Base-by-base conservation (phyloP, 192 early-diverging fungal species). In the Allomyces macrogynus region DNA sequence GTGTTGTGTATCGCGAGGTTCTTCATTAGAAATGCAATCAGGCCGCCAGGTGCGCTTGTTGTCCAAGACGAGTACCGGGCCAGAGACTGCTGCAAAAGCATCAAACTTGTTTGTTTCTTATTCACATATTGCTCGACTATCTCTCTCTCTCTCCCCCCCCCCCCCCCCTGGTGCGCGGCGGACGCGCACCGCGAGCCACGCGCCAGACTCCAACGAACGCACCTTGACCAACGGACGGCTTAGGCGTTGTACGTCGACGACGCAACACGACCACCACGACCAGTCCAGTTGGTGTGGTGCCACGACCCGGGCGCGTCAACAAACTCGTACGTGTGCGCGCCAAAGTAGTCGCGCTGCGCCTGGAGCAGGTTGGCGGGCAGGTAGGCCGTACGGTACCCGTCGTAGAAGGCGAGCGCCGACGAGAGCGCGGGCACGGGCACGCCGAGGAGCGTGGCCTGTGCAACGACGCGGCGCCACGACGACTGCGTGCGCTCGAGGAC, bases 261-360 rank as follows among this genome's bases (percentile, higher is more conserved):
- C 60, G 80, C 76, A 64, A 89, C 83, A 67, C 83, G 80, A 61
- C 86, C 94, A 72, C 94, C 94, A 66, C 86, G 84, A 63, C 92
- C 94, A 70, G 92, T 95, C 94, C 92, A 97, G 90, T 97, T 97
- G 76, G 92, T 88, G 87, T 97, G 94, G 64, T 91, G 74, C 76
- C 70, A 85, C 63, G 67, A 79, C 60, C 88, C 89, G 60, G 86
- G 85, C 70, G 78, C 77, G 70, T 73, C 80, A 67, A 89, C 77
- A 24, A 86, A 80, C 81, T 94, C 89, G 76, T 92, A 96, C 26
- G 91, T 93, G 82, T 96, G 93, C 26, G 93, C 93, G 70, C 92
- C 95, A 83, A 98, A 98, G 85, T 92, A 98, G 77, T 98, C 95
- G 77, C 95, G 87, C 78, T 89, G 90, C 43, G 93, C 95, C 80